Evolutionary conservation across 805 yeast genomes (phyloP).

Genomic region (Diddensiella transvaalensis): DNA sequence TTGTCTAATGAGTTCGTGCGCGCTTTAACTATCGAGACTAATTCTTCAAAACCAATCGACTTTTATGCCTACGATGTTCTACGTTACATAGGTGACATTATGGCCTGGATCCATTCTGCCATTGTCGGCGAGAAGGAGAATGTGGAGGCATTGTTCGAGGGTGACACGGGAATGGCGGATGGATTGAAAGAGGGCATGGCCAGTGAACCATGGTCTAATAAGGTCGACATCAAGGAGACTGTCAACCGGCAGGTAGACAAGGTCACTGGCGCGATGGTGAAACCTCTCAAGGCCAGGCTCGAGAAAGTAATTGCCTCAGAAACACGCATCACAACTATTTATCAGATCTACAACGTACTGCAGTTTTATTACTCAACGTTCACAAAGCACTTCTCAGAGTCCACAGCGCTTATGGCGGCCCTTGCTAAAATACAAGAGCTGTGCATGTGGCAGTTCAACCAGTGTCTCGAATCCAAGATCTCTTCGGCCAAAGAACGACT

Average conservation of each 20-base stretch:
- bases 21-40: slow-evolving; percentile 32
- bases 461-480: slow-evolving; percentile 39
- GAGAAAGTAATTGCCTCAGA: slow-evolving; percentile 70
- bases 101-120: slow-evolving; percentile 83
- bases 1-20: slow-evolving; percentile 63
- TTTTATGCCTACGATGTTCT: slow-evolving; percentile 75
- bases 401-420: slow-evolving; percentile 28
- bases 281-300: slow-evolving; percentile 58
- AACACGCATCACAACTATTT: slow-evolving; percentile 49
- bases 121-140: slow-evolving; percentile 85
- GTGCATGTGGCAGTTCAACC: slow-evolving; percentile 40
- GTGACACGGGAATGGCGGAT: slow-evolving; percentile 22
- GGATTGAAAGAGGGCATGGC: slow-evolving; percentile 21
- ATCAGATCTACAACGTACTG: slow-evolving; percentile 58
- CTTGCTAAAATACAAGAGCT: slow-evolving; percentile 34
- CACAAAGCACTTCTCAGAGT: slow-evolving; percentile 36
- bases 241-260: slow-evolving; percentile 42
- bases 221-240: slow-evolving; percentile 30
- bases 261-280: slow-evolving; percentile 51
- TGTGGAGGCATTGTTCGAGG: slow-evolving; percentile 57
- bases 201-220: slow-evolving; percentile 22
- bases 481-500: slow-evolving; percentile 32
- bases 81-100: slow-evolving; percentile 77
- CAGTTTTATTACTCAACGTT: slow-evolving; percentile 68
- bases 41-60: slow-evolving; percentile 47